Base-by-base conservation (phyloP, 2,329 filamentous ascomycete species). In the Periconia macrospinosa region DNA sequence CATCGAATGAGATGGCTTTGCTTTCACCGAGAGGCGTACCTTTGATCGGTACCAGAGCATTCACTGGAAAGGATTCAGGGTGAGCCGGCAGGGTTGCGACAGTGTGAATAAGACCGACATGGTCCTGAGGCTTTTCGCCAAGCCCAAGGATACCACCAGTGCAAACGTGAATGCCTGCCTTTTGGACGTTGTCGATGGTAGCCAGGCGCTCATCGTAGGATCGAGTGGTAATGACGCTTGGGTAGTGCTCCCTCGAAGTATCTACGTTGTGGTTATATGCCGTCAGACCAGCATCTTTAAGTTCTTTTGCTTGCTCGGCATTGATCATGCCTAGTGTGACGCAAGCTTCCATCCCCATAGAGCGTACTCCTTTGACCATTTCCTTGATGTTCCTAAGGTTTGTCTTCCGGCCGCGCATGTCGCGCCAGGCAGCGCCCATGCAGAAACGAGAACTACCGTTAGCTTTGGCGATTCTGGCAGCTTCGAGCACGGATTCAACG, bases 271-370 rank as follows among this genome's bases (percentile, higher is more conserved):
- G 92, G 77, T 96, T 96, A 76, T 96, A 96, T 0, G 92, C 92
- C 15, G 92, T 96, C 65, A 96, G 76, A 0, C 92, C 92, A 0
- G 91, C 92, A 1, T 86, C 85, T 70, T 91, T 92, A 60, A 96
- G 82, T 76, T 94, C 89, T 67, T 84, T 83, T 27, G 92, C 92
- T 78, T 96, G 91, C 60, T 81, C 79, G 6, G 80, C 82, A 73
- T 96, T 90, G 64, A 96, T 91, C 92, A 96, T 96, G 63, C 92
- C 92, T 18, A 96, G 82, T 1, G 92, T 96, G n/a, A 96, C 92
- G 72, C 92, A 96, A 8, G 86, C 87, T 74, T 96, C 92, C 90
- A 96, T 93, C 45, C 87, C 90, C 82, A 96, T 82, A 1, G 76
- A 87, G 23, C 88, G 83, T 18, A 96, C 90, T 1, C 91, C 91